Evolutionary conservation across 1,284 basidiomycete genomes (phyloP), one percentile per base, ranked within the genome.

Genomic region (Irpex lacteus): DNA sequence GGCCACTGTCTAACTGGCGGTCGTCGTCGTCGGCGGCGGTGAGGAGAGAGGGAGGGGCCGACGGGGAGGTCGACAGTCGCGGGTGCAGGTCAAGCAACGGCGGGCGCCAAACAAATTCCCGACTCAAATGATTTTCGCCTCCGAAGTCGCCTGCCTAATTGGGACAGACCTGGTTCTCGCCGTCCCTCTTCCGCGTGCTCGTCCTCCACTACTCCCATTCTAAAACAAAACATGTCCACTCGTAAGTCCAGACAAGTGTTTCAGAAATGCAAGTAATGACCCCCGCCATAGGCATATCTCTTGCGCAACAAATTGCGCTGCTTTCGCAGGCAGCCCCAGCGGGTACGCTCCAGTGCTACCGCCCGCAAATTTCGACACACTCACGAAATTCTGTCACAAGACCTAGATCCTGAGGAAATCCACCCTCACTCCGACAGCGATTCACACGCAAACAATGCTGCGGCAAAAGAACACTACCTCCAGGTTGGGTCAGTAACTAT

Each of bases 231-330:
- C 26, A 26, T 26, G 26, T 26, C 26, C 26, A 26, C 26, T 26
- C 26, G 26, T 26, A 26, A 26, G 26, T 26, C 26, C 26, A 26
- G 26, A 26, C 3, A 26, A 26, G 26, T 26, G 26, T 26, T 26
- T 26, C 26, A 26, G 26, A 26, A 26, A 26, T 26, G 26, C 26
- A 26, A 26, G 26, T 3, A 26, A 3, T 26, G 26, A 26, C 26
- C 26, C 26, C 26, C 61, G 40, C n/a, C 21, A 9, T 66, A 89
- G 87, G 85, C 54, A 74, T 87, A 55, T 86, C 91, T 2, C 84
- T 96, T 44, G 90, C 90, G 3, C 85, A 95, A 73, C 94, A 96
- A 73, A 86, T 96, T 60, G 90, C 90, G 52, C 83, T 90, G 73
- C 85, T 96, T 54, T 83, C 91, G 60, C 84, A 91, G 62, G 80